phyloP scores from a whole-genome alignment of 495 filamentous ascomycete genomes.

The Letharia lupina region DNA sequence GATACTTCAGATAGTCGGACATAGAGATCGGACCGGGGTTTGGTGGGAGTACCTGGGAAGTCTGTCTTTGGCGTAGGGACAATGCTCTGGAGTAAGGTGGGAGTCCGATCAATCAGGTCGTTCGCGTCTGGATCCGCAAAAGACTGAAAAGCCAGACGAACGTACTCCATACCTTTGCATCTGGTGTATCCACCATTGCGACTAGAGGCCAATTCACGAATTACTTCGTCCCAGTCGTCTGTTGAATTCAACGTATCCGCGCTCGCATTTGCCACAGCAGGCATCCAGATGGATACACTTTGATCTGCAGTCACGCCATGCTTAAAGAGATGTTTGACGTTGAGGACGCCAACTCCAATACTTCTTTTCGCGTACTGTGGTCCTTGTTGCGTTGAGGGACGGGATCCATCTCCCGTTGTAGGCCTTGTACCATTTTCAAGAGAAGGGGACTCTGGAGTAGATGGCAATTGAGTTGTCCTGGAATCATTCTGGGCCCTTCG shows the following conservation, averaged over 20 bases:
- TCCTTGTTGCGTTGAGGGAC: constrained; percentile 20
- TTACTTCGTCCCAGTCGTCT: constrained; percentile 67
- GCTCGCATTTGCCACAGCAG: constrained; percentile 45
- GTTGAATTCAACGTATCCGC: constrained; percentile 43
- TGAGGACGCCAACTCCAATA: constrained; percentile 74
- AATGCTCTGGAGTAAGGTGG: constrained; percentile 76
- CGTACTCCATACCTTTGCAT: constrained; percentile 56
- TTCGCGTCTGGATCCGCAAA: constrained; percentile 72
- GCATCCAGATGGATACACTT: constrained; percentile 70
- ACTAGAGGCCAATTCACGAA: constrained; percentile 66
- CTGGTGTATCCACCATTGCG: constrained; percentile 63
- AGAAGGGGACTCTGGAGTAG: constrained; percentile 2
- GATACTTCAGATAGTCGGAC: constrained; percentile 69
- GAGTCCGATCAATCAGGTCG: constrained; percentile 70
- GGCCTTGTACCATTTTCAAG: constrained; percentile 16
- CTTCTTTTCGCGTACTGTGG: constrained; percentile 48
- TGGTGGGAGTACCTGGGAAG: constrained; percentile 88
- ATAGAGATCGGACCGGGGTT: constrained; percentile 87
- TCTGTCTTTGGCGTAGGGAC: constrained; percentile 76
- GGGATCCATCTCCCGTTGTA: constrained; percentile 21
- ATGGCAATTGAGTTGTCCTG: constrained; percentile 10
- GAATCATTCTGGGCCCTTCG: constrained; percentile 31
- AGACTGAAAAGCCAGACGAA: constrained; percentile 67
- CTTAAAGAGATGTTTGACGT: constrained; percentile 66
- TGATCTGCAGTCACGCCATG: constrained; percentile 65